Percentiles rank a stretch among this genome's conserved stretches.
phyloP scores from a whole-genome alignment of 2,329 filamentous ascomycete genomes.

The Plenodomus tracheiphilus region DNA sequence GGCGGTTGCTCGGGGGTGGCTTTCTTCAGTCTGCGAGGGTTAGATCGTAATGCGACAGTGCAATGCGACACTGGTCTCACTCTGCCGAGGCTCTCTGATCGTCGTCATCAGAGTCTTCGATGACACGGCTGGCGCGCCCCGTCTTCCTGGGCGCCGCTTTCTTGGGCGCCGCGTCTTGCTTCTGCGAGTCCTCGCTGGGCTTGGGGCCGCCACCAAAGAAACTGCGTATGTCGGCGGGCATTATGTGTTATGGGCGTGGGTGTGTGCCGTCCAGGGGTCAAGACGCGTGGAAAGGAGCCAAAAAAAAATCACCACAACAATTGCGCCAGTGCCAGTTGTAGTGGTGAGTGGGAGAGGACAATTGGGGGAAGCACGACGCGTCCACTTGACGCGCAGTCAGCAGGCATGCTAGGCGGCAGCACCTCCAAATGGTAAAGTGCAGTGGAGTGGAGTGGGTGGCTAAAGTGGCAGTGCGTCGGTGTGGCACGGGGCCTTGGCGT shows the following conservation, averaged over 20 bases:
- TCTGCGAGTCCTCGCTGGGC: conserved; percentile 44
- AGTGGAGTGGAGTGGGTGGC: background rate
- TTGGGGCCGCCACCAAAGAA: conserved; percentile 87
- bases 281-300: background rate
- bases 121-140: conserved; percentile 46
- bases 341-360: conserved; percentile 2
- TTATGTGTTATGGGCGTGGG: too few relatives aligned
- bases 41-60: conserved; percentile 19
- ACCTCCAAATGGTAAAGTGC: background rate
- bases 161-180: conserved; percentile 40
- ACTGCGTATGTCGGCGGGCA: conserved; percentile 84
- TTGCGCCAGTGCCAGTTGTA: conserved; percentile 1
- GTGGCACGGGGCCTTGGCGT: background rate
- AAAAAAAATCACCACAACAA: conserved; percentile 1
- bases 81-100: conserved; percentile 47
- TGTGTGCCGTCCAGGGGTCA: background rate
- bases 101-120: conserved; percentile 74
- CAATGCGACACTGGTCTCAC: conserved; percentile 15
- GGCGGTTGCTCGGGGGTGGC: conserved; percentile 59
- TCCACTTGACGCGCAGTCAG: conserved; percentile 16
- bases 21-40: conserved; percentile 42
- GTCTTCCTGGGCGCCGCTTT: conserved; percentile 49
- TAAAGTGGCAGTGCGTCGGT: background rate
- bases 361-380: conserved; percentile 16
- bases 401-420: conserved; percentile 18